These are phyloP conservation scores for Glebionis coronaria DNA, from an alignment of 129 eudicot genomes.

Conservation along the genomic window DNA sequence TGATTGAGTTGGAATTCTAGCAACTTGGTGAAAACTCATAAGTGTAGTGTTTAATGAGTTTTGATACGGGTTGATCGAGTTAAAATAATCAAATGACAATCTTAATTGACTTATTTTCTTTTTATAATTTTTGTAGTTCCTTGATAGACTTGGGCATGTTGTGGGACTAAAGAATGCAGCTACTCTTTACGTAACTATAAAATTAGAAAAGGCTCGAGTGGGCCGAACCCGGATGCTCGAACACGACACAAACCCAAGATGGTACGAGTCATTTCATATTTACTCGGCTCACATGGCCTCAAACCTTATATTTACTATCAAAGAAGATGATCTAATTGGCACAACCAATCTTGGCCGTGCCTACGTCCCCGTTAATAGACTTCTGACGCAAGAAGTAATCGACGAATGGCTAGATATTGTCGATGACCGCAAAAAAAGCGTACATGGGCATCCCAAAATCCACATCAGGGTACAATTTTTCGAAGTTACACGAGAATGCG, in stretches of 20 bases:
- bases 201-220: conserved; percentile 75
- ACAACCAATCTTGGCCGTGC: conserved; percentile 68
- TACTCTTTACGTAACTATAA: conserved; percentile 69
- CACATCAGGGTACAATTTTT: conserved; percentile 64
- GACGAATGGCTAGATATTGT: conserved; percentile 67
- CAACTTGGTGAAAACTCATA: no score
- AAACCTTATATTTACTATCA: conserved; percentile 55
- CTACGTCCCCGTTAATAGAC: conserved; percentile 48
- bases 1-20: no score
- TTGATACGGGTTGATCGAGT: no score
- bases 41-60: no score
- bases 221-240: conserved; percentile 69
- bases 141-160: conserved; percentile 42
- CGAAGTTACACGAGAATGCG: conserved; percentile 55
- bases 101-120: no score
- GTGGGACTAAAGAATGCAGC: conserved; percentile 41
- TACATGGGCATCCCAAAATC: conserved; percentile 56
- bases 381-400: conserved; percentile 48
- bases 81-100: no score
- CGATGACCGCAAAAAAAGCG: conserved; percentile 36
- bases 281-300: conserved; percentile 94
- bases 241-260: conserved; percentile 59
- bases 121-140: conserved; percentile 38
- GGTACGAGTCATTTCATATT: conserved; percentile 89
- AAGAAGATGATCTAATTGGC: conserved; percentile 67